Conservation (phyloP, 2,329 filamentous ascomycete species). For the Chrysoporthe austroafricana region DNA sequence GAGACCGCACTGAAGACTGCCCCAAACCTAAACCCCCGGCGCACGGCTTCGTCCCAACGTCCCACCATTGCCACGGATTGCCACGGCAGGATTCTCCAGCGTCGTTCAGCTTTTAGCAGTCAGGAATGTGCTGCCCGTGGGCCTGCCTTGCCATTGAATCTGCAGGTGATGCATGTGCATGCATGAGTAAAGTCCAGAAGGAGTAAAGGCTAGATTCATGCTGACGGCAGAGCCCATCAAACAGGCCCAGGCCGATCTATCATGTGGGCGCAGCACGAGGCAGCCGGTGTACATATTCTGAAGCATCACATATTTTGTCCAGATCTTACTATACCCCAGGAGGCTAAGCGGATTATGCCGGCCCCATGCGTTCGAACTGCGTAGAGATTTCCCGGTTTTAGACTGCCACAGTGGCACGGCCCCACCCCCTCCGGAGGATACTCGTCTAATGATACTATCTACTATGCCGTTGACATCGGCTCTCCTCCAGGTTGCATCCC, state of each 20-base stretch:
- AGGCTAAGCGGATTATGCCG: conserved; percentile 13
- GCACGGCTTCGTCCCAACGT: conserved; percentile 8
- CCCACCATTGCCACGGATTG: neutral
- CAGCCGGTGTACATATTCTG: conserved; percentile 4
- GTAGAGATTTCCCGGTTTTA: neutral
- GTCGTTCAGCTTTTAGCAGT: neutral
- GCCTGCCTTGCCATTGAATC: neutral
- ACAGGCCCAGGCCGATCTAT: neutral
- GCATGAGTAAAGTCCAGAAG: neutral
- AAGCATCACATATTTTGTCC: conserved; percentile 18
- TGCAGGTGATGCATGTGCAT: neutral
- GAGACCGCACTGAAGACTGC: conserved; percentile 7
- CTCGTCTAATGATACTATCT: neutral
- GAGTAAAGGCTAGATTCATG: neutral
- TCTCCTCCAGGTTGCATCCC: neutral
- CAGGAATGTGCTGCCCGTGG: neutral
- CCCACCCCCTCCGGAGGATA: neutral
- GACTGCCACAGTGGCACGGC: neutral
- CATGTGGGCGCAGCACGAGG: neutral
- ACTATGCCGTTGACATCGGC: neutral
- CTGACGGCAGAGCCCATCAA: neutral
- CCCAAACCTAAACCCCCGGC: neutral
- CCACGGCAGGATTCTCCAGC: neutral
- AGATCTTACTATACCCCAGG: conserved; percentile 9
- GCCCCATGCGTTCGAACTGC: neutral